Conservation (phyloP, 371 early-diverging fungal genomes). For the Mortierella polycephala region DNA sequence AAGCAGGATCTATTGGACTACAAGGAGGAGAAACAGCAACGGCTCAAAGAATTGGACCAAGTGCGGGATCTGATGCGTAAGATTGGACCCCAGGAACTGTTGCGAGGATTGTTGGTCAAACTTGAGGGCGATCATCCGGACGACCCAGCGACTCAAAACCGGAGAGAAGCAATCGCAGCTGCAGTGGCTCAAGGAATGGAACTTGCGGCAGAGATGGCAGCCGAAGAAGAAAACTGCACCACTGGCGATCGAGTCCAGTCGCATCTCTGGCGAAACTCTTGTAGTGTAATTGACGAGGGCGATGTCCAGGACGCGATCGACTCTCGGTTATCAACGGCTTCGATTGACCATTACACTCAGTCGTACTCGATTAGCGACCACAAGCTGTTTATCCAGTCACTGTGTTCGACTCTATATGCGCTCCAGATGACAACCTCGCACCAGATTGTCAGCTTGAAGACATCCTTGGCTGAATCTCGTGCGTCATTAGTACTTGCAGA, state of each 20-base stretch:
- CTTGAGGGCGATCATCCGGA: constrained; percentile 58
- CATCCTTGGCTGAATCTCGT: constrained; percentile 56
- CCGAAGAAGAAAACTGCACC: constrained; percentile 14
- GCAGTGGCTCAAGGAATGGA: constrained; percentile 58
- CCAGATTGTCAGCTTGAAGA: constrained; percentile 57
- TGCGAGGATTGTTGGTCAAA: constrained; percentile 65
- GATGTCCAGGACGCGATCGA: constrained; percentile 51
- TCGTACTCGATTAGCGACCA: constrained; percentile 51
- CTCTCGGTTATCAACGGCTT: constrained; percentile 38
- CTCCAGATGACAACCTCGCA: constrained; percentile 64
- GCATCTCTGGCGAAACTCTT: constrained; percentile 49
- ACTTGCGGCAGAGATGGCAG: constrained; percentile 57
- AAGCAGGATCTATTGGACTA: constrained; percentile 43
- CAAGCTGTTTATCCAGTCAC: constrained; percentile 55
- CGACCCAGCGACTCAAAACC: constrained; percentile 17
- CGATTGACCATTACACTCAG: constrained; percentile 51
- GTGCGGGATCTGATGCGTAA: constrained; percentile 56
- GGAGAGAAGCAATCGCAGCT: constrained; percentile 40
- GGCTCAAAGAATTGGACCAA: constrained; percentile 46
- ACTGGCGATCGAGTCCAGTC: constrained; percentile 29
- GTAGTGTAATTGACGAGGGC: constrained; percentile 51
- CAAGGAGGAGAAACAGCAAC: constrained; percentile 53
- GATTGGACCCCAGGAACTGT: constrained; percentile 62
- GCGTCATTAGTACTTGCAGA: constrained; percentile 61
- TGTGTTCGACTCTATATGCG: constrained; percentile 68